Conservation (phyloP, 2,329 filamentous ascomycete species). For the Aspergillus fumigatiaffinis region DNA sequence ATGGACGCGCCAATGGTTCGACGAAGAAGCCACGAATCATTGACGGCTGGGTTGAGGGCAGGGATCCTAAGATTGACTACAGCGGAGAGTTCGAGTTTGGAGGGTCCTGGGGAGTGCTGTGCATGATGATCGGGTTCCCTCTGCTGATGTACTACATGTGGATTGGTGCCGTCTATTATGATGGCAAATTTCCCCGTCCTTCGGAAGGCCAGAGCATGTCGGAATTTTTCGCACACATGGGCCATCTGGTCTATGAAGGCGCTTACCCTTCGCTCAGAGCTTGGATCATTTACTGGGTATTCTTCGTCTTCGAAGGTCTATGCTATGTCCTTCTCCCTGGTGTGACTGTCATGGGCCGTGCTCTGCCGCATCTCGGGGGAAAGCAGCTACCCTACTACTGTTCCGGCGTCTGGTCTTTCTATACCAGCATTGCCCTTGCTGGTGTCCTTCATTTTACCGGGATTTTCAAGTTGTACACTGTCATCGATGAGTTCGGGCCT, state of each 20-base stretch:
- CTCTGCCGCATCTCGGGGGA: conserved; percentile 74
- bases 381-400: conserved; percentile 93
- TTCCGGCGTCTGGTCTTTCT: conserved; percentile 83
- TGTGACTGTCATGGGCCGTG: conserved; percentile 82
- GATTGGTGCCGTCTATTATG: conserved; percentile 90
- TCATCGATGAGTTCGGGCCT: conserved; percentile 93
- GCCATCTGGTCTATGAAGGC: conserved; percentile 70
- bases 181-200: conserved; percentile 72
- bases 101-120: conserved; percentile 70
- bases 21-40: conserved; percentile 29
- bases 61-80: conserved; percentile 42
- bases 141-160: conserved; percentile 99
- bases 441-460: conserved; percentile 75
- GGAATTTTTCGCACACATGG: conserved; percentile 71
- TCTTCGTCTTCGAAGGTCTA: conserved; percentile 77
- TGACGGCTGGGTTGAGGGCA: conserved; percentile 41
- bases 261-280: conserved; percentile 79
- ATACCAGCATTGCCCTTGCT: conserved; percentile 72
- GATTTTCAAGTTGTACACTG: conserved; percentile 81
- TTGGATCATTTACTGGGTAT: conserved; percentile 93
- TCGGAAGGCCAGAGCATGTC: conserved; percentile 60
- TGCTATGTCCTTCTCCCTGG: conserved; percentile 86
- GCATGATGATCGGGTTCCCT: conserved; percentile 94
- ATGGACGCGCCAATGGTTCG: conserved; percentile 17
- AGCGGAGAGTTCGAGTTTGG: conserved; percentile 73